Evolutionary conservation across 768 basidiomycete species (phyloP), one percentile per base, ranked within the genome.

Genomic region (Tylopilus felleus): DNA sequence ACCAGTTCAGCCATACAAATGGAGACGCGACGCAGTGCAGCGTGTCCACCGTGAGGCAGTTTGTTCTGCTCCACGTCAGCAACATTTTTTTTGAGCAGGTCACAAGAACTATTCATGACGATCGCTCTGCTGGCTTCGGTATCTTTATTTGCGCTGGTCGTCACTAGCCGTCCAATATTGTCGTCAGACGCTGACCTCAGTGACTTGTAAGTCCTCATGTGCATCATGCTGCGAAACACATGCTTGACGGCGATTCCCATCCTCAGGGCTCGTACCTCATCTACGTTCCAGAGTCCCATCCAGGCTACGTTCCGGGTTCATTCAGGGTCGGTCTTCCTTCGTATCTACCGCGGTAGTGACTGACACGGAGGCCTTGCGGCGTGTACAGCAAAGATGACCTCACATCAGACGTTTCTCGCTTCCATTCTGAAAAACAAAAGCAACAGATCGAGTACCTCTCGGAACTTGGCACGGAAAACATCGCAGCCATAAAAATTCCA

Each of bases 121-220:
- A 64, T 74, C 22, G 65, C 67, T 52, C 60, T 77, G 35, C 64
- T 78, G 48, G 72, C 68, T 44, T 75, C 69, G 17, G 61, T 74
- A 50, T 70, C 71, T 46, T 66, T 78, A 29, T 65, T 76, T 53
- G 75, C 71, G 69, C 72, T 79, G 68, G 73, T 75, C 67, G 77
- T 77, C 59, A 68, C 72, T 51, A 64, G 75, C 63, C 75, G 66
- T 57, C 77, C 77, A 25, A 60, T 77, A 52, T 53, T 63, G 17
- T 60, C 67, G 2, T n/a, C 51, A 13, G 55, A 60, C 46, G 54
- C 67, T 31, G 57, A 64, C 27, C 49, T 62, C 49, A 53, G 65
- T 29, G 55, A 65, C 21, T 36, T 65, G 73, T 72, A 57, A 60
- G 72, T 70, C 51, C 43, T 57, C 52, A 25, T 49, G 51, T 42